Percentiles rank a stretch among this genome's conserved stretches.
Conservation (phyloP, 2,329 filamentous ascomycete species). For the Claviceps citrina region DNA sequence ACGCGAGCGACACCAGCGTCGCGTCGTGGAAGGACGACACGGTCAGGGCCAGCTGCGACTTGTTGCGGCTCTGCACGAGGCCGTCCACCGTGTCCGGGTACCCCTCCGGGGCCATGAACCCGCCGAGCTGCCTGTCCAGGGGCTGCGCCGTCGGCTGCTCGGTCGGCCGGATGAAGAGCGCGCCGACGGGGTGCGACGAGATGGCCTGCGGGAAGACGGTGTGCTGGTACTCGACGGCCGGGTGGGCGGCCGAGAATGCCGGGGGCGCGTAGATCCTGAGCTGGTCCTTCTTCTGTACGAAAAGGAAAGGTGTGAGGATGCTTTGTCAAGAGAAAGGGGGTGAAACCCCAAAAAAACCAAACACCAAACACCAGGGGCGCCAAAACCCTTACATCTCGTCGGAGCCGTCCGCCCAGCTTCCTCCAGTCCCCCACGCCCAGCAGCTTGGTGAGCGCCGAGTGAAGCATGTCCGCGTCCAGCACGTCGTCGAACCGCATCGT, state of each 20-base stretch:
- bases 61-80: slow-evolving; percentile 25
- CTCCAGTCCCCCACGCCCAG: slow-evolving; percentile 27
- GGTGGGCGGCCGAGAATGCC: slow-evolving; percentile 17
- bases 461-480: slow-evolving; percentile 24
- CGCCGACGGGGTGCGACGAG: slow-evolving; percentile 24
- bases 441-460: slow-evolving; percentile 18
- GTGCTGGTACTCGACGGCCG: slow-evolving; percentile 27
- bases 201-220: slow-evolving; percentile 22
- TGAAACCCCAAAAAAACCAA: no score
- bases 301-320: no score
- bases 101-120: slow-evolving; percentile 1
- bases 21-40: slow-evolving; percentile 33
- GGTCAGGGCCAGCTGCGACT: slow-evolving; percentile 31
- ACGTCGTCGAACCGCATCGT: slow-evolving; percentile 8
- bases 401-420: slow-evolving; percentile 28
- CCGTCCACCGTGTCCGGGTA: slow-evolving; percentile 18
- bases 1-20: slow-evolving; percentile 31
- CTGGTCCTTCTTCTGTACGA: slow-evolving; percentile 8
- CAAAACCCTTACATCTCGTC: slow-evolving; percentile 18
- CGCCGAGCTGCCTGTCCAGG: not conserved
- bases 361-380: no score
- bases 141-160: not conserved
- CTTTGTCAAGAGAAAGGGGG: no score
- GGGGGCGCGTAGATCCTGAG: slow-evolving; percentile 20
- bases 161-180: slow-evolving; percentile 19